These are phyloP conservation scores for Alternaria conjuncta DNA, from an alignment of 2,329 filamentous ascomycete genomes.

Conservation along the genomic window DNA sequence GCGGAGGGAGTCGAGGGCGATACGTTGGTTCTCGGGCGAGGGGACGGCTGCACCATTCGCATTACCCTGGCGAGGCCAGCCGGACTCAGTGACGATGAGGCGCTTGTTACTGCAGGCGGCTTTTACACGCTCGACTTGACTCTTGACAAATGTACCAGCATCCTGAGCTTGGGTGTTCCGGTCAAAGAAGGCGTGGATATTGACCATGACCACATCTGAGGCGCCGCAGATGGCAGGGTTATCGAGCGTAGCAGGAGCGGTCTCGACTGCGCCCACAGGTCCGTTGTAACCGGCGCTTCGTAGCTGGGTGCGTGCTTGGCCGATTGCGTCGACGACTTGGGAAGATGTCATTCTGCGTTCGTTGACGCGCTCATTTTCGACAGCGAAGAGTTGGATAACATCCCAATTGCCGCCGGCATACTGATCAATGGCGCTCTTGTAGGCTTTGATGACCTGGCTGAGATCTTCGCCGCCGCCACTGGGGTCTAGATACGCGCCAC, in stretches of 20 bases:
- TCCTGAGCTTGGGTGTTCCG: constrained; percentile 62
- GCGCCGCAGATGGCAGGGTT: constrained; percentile 73
- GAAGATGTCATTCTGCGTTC: constrained; percentile 57
- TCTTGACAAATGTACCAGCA: constrained; percentile 71
- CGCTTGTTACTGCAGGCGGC: constrained; percentile 61
- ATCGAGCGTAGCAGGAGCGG: constrained; percentile 69
- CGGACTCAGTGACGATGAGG: constrained; percentile 79
- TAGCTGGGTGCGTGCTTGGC: constrained; percentile 64
- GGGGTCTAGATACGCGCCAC: constrained; percentile 73
- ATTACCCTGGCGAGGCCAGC: constrained; percentile 77
- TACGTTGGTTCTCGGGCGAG: constrained; percentile 67
- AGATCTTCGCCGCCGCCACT: constrained; percentile 47
- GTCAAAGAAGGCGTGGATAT: constrained; percentile 87
- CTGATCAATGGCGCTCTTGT: constrained; percentile 63
- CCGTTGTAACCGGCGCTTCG: constrained; percentile 70
- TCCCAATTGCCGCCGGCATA: constrained; percentile 65
- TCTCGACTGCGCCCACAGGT: constrained; percentile 80
- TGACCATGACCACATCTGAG: constrained; percentile 81
- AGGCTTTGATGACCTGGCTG: constrained; percentile 62
- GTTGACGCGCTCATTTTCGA: constrained; percentile 81
- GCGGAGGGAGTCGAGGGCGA: constrained; percentile 71
- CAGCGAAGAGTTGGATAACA: constrained; percentile 71
- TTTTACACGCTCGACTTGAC: constrained; percentile 59
- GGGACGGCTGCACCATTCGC: constrained; percentile 74
- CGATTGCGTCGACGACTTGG: constrained; percentile 65